Base-by-base conservation (phyloP, 805 yeast species). In the Lipomyces mesembrius region DNA sequence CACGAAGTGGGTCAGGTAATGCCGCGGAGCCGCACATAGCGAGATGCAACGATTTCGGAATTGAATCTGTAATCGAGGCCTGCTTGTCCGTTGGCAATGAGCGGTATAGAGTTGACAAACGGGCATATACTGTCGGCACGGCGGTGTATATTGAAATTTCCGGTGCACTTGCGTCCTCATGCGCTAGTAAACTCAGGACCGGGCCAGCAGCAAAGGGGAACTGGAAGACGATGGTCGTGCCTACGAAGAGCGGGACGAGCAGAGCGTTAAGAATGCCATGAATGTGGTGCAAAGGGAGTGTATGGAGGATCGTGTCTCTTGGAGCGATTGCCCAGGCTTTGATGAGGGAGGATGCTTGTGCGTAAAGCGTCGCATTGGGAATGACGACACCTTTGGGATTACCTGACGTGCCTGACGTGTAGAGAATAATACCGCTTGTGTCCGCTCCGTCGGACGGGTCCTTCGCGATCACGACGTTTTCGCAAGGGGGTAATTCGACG, bases 11-110 rank as follows among this genome's bases (percentile, higher is more conserved):
- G 35, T 66, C 72, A 2, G 79, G 79, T 9, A 76, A 71, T 4
- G 79, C 79, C 9, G 79, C 79, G 5, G 79, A 77, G 5, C 79
- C 79, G 57, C 78, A 76, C 79, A 76, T 76, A 9, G 74, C 77
- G 59, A 76, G 69, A 20, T 73, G 65, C 46, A 76, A 60, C 32
- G 66, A 65, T 37, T 68, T 59, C 43, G 69, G 61, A 14, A 69
- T 55, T 0, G 74, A 74, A 3, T 60, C 64, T 22, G 68, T 63
- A 14, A 67, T 66, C 12, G 49, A 61, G 12, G 71, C 63, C 22
- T 67, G 65, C 37, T 70, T 67, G 46, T 64, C 66, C 2, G 61
- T 65, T 3, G 70, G 49, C 3, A 63, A 53, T 7, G 74, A 60
- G 7, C 64, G 39, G 59, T 73, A 64, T 29, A 73, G 62, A 34